Evolutionary conservation across 768 basidiomycete genomes (phyloP).

Genomic region (Rhodotorula paludigena): DNA sequence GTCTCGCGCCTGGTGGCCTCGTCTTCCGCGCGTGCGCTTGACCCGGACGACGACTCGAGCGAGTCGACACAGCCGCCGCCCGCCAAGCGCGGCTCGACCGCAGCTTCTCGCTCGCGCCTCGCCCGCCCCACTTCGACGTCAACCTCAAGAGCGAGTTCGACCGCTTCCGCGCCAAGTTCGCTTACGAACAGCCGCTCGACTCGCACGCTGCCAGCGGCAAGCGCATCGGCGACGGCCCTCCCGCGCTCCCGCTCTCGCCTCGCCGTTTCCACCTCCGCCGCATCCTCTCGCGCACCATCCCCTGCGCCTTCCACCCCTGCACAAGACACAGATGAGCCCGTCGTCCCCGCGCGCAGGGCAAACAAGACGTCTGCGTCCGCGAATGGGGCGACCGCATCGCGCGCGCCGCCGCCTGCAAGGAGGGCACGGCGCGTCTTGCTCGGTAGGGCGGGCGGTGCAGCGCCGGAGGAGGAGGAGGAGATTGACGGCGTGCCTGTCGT

Average conservation of each 20-base stretch:
- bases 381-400: too few species aligned
- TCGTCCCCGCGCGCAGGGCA: background rate
- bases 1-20: background rate
- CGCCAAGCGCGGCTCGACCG: too few species aligned
- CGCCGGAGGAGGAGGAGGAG: constrained; percentile 14
- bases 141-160: too few species aligned
- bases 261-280: background rate
- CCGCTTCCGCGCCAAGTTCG: too few species aligned
- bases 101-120: background rate
- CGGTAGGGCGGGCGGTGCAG: background rate
- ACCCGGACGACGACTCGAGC: background rate
- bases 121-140: background rate
- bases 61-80: too few species aligned
- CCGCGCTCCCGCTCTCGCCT: background rate
- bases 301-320: too few species aligned
- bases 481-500: constrained; percentile 15
- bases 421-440: constrained; percentile 15
- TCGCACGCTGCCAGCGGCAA: background rate
- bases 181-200: too few species aligned
- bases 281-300: background rate
- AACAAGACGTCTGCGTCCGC: background rate
- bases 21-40: background rate
- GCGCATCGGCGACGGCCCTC: background rate
- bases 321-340: too few species aligned
- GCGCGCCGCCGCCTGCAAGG: background rate